Evolutionary conservation across 352 stramenopile species (phyloP), one percentile per base, ranked within the genome.

Genomic region (Globisporangium nagaii): DNA sequence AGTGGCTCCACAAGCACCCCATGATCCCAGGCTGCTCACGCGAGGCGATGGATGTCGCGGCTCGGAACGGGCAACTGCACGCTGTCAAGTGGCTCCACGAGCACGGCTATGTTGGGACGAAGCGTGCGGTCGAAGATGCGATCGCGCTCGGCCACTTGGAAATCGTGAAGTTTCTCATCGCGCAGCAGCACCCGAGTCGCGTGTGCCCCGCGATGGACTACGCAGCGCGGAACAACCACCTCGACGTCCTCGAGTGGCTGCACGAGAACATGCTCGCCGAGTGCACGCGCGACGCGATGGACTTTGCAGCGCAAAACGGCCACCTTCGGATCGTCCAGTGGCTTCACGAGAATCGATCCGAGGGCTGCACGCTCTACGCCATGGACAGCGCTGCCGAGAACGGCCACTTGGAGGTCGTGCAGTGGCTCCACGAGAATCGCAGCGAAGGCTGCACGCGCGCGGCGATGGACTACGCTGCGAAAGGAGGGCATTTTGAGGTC

Each of bases 381-480:
- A 58, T 58, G 51, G 51, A 50, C n/a, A 34, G 28, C 30, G 51
- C 50, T 1, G 50, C 50, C 4, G 37, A 76, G 64, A 78, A 81
- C 51, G 68, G 66, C 0, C 66, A 81, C 52, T 45, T 76, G 4
- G n/a, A 48, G 1, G 68, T 79, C 24, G 70, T 84, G 10, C 53
- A 84, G 63, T 89, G 75, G 75, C 54, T 86, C 12, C 72, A 87
- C 43, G 37, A 50, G 24, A 58, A 87, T 44, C 69, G 75, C 9
- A 58, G 20, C 1, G 48, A 55, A 55, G 48, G 48, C 8, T 55
- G 48, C 27, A 55, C 35, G 10, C 24, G 39, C 30, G 27, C 17
- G 13, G 51, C 51, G 1, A 58, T 58, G 40, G 40, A 58, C 51
- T 22, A 24, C 4, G 51, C 51, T 1, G 51, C 51, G 9, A n/a